A percentile compares a stretch with the other conserved stretches of the same genome.
Conservation (phyloP, 306 rosid species). For the Mimosa pudica region DNA sequence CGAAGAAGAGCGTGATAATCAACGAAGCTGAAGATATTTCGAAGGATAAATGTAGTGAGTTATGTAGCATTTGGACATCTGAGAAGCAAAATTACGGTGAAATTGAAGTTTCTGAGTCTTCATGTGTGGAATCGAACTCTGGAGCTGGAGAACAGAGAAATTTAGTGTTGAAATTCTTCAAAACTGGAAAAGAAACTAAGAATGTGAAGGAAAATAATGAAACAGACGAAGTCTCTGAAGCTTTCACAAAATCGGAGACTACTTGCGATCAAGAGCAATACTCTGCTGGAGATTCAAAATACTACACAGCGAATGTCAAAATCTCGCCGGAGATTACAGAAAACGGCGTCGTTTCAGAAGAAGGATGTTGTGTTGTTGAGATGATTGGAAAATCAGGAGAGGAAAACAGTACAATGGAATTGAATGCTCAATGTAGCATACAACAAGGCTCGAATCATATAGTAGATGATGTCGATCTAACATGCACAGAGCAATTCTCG, state of each 20-base stretch:
- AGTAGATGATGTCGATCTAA: slow-evolving; percentile 56
- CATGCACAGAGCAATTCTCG: slow-evolving; percentile 68
- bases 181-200: slow-evolving; percentile 35
- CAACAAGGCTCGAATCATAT: slow-evolving; percentile 48
- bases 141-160: slow-evolving; percentile 44
- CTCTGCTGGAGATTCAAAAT: slow-evolving; percentile 29
- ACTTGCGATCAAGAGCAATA: slow-evolving; percentile 40
- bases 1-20: slow-evolving; percentile 34
- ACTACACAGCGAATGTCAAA: slow-evolving; percentile 30
- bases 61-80: slow-evolving; percentile 36
- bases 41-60: slow-evolving; percentile 4
- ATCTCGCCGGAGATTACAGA: slow-evolving; percentile 35
- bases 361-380: slow-evolving; percentile 44
- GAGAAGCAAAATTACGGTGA: slow-evolving; percentile 42
- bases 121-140: slow-evolving; percentile 84
- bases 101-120: slow-evolving; percentile 61
- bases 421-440: slow-evolving; percentile 54
- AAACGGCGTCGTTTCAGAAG: slow-evolving; percentile 47
- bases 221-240: slow-evolving; percentile 49
- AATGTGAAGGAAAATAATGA: slow-evolving; percentile 30
- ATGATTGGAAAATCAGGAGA: slow-evolving; percentile 30
- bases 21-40: slow-evolving; percentile 21
- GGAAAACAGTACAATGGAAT: slow-evolving; percentile 37
- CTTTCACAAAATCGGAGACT: slow-evolving; percentile 48
- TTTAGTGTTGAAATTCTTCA: slow-evolving; percentile 47